Evolutionary conservation across 2,329 filamentous ascomycete species (phyloP), one percentile per base, ranked within the genome.

Genomic region (Fusarium cyanostomum): DNA sequence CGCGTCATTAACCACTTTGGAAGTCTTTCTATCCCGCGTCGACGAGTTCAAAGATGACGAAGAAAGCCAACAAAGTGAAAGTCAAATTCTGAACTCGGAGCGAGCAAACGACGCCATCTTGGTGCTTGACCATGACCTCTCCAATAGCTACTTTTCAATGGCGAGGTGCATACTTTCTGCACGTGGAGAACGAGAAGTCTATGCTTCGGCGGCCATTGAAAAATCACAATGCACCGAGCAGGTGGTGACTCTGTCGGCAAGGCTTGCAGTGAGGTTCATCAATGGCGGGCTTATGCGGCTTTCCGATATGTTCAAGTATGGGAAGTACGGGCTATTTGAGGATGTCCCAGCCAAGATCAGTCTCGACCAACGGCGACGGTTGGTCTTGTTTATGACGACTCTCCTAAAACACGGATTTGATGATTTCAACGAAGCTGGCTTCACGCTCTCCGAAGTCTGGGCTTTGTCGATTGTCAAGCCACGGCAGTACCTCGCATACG

Each of bases 371-470:
- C 78, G 83, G n/a, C 77, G 69, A 53, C 81, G 80, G 50, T 64
- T 84, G 13, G 74, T 81, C 1, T 75, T 88, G 8, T 88, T 88
- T 64, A 70, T 87, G 21, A 74, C 79, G 3, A 79, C 77, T 1
- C 72, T 89, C 8, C 71, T 86, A 16, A 79, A 81, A 52, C 73
- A 80, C 43, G 76, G 77, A 8, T 70, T 83, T 16, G 75, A 81
- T 31, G 79, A 84, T 48, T 82, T 85, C 57, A 75, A 75, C 57
- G 75, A 82, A 34, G 67, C 82, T 3, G 79, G 76, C 2, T 75
- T 78, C n/a, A 80, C 77, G 8, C 68, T 83, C 9, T 73, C 82
- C 5, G 80, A 83, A 35, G 72, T 86, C n/a, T 87, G 86, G 81
- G 65, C 84, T 37, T 67, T 82, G 16, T 78, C 81, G 8, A 74